phyloP scores from a whole-genome alignment of 2,329 filamentous ascomycete genomes.

The Sclerotinia subarctica region DNA sequence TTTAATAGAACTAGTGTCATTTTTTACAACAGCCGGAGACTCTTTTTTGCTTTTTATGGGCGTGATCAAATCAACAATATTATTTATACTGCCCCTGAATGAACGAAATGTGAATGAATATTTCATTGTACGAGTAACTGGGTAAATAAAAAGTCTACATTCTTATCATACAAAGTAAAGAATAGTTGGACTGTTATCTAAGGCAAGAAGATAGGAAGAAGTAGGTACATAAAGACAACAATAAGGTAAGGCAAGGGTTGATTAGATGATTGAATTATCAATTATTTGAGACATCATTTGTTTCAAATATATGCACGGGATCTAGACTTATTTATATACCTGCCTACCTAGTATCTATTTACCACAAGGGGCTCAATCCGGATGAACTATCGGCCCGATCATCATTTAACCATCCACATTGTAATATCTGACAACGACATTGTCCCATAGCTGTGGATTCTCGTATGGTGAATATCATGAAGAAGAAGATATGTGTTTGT shows the following conservation, averaged over 20 bases:
- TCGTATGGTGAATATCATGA: neutral
- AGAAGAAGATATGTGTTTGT: neutral
- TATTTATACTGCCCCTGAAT: neutral
- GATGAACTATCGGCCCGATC: conserved; percentile 10
- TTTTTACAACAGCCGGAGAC: neutral
- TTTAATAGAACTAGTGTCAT: conserved; percentile 3
- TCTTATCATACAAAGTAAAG: neutral
- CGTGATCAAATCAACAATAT: neutral
- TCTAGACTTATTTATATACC: neutral
- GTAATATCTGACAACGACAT: neutral
- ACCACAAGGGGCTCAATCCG: neutral
- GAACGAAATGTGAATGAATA: neutral
- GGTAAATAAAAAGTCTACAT: neutral
- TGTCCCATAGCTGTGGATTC: neutral
- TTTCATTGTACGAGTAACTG: neutral
- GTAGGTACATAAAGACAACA: neutral
- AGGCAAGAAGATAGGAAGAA: neutral
- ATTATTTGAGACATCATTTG: neutral
- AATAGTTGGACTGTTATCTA: neutral
- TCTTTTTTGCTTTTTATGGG: neutral
- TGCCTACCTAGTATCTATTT: too few species aligned
- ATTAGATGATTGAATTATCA: neutral
- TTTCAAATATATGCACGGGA: neutral
- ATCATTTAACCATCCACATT: neutral
- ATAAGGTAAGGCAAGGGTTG: neutral